Evolutionary conservation across 2,329 filamentous ascomycete genomes (phyloP).

Genomic region (Colletotrichum sp.): DNA sequence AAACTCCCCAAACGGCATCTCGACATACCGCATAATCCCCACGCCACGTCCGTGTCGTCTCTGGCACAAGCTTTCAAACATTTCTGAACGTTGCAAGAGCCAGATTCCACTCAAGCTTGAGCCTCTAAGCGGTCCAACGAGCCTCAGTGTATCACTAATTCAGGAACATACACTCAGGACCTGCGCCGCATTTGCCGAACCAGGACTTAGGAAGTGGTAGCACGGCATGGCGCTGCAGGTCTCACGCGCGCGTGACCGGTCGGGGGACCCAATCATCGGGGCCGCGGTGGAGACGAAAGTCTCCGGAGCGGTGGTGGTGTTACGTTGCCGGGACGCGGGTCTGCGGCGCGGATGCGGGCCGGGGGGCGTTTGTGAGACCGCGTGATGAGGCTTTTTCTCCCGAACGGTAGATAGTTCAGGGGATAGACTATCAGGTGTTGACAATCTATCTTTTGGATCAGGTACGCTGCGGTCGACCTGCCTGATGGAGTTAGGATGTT

Average conservation of each 20-base stretch:
- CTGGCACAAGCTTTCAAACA: background rate
- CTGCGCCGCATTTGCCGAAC: background rate
- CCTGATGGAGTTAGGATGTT: background rate
- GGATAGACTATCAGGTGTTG: background rate
- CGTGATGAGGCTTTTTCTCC: background rate
- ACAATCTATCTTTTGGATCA: background rate
- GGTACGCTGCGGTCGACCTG: background rate
- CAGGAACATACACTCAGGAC: background rate
- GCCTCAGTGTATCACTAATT: background rate
- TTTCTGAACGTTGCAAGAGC: background rate
- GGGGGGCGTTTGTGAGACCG: background rate
- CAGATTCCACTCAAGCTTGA: background rate
- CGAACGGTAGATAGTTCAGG: background rate
- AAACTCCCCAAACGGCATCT: background rate
- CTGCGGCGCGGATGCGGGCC: background rate
- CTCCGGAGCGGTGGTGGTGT: background rate
- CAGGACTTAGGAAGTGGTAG: background rate
- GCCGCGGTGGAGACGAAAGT: background rate
- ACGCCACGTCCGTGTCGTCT: background rate
- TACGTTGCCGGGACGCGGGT: background rate
- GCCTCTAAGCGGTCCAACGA: background rate
- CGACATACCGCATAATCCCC: background rate
- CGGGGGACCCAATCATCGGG: constrained; percentile 6
- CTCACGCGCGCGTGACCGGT: background rate
- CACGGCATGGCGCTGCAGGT: background rate